Percentiles rank a stretch among this genome's conserved stretches.
phyloP scores from a whole-genome alignment of 352 stramenopile genomes.

The Pilasporangium apinafurcum region DNA sequence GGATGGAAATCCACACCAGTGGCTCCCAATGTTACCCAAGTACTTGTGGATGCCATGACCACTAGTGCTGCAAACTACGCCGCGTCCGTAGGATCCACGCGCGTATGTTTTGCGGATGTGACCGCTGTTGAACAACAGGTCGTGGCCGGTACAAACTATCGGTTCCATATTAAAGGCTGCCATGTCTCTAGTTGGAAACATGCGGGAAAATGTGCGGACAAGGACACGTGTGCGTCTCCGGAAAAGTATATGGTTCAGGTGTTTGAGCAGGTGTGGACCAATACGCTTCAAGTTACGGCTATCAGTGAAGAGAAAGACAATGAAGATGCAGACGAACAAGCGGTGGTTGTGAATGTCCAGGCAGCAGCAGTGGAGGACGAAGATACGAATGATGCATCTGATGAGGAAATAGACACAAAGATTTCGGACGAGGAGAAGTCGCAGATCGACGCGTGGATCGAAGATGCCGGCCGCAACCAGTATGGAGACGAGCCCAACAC shows the following conservation, averaged over 20 bases:
- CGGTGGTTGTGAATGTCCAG: neutral
- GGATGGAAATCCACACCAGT: neutral
- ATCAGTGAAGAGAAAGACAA: slow-evolving; percentile 15
- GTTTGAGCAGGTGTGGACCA: slow-evolving; percentile 55
- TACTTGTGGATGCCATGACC: slow-evolving; percentile 1
- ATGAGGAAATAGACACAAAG: neutral
- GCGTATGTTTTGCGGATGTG: slow-evolving; percentile 38
- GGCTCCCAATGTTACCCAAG: neutral
- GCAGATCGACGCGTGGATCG: slow-evolving; percentile 52
- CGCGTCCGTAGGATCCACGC: slow-evolving; percentile 17
- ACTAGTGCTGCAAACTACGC: slow-evolving; percentile 10
- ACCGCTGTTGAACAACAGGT: slow-evolving; percentile 24
- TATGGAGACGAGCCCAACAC: slow-evolving; percentile 48
- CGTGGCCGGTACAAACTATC: slow-evolving; percentile 74
- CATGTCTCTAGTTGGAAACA: slow-evolving; percentile 14
- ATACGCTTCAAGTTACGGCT: slow-evolving; percentile 49
- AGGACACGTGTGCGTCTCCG: slow-evolving; percentile 14
- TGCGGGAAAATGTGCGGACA: slow-evolving; percentile 26
- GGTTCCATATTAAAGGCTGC: slow-evolving; percentile 56
- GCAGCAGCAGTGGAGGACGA: neutral
- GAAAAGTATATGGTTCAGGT: slow-evolving; percentile 41
- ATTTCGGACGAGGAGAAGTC: slow-evolving; percentile 44
- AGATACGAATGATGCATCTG: slow-evolving; percentile 8
- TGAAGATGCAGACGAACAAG: neutral
- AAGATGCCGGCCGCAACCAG: slow-evolving; percentile 43